Conservation (phyloP, 805 yeast species). For the Isabelozyma gotoi region DNA sequence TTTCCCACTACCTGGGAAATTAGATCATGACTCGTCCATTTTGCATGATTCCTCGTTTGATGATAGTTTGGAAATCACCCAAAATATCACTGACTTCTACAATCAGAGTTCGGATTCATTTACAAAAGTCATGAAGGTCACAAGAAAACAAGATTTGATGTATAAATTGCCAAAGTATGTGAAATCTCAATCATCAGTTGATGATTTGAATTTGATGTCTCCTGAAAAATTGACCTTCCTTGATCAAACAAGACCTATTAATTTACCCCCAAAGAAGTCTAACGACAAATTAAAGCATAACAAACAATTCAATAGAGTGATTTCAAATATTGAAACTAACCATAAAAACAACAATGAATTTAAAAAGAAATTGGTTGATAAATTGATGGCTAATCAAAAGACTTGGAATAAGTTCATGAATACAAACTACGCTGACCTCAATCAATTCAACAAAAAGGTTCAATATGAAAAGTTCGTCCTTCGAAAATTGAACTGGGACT, state of each 20-base stretch:
- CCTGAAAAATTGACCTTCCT: slow-evolving; percentile 55
- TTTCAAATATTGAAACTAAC: slow-evolving; percentile 38
- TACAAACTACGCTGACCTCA: slow-evolving; percentile 7
- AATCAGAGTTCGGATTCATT: slow-evolving; percentile 33
- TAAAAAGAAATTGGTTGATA: slow-evolving; percentile 16
- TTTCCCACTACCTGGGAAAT: slow-evolving; percentile 30
- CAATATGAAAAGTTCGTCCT: slow-evolving; percentile 25
- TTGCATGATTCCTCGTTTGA: slow-evolving; percentile 1
- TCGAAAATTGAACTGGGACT: slow-evolving; percentile 39
- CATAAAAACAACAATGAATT: slow-evolving; percentile 22
- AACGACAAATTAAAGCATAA: slow-evolving; percentile 57
- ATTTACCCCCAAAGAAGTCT: slow-evolving; percentile 65
- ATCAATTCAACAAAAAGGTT: slow-evolving; percentile 23
- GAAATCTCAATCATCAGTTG: slow-evolving; percentile 45
- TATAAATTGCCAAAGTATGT: slow-evolving; percentile 39
- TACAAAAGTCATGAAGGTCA: slow-evolving; percentile 27
- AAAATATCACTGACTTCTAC: slow-evolving; percentile 37
- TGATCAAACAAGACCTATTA: slow-evolving; percentile 65
- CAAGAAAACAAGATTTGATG: slow-evolving; percentile 32
- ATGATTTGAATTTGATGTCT: slow-evolving; percentile 60
- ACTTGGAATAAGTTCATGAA: slow-evolving; percentile 25
- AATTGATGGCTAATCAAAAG: slow-evolving; percentile 18
- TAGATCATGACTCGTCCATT: slow-evolving; percentile 9
- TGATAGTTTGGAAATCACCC: slow-evolving; percentile 34
- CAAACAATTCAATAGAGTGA: slow-evolving; percentile 48